A percentile compares a stretch with the other conserved stretches of the same genome.
Conservation (phyloP, 108 stramenopile species). For the Parietichytrium sp. region DNA sequence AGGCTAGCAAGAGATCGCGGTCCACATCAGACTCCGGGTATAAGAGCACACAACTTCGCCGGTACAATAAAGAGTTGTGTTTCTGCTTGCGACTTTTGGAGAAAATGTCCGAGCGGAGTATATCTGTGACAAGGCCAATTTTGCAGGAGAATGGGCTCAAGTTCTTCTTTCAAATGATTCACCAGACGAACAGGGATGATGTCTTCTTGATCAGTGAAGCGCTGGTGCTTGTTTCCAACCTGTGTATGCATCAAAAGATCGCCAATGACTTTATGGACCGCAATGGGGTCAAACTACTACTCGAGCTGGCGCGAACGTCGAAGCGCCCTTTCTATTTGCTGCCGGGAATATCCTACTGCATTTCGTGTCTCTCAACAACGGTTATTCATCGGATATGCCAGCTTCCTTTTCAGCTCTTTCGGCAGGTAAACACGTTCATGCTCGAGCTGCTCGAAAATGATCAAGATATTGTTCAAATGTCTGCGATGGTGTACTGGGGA, state of each 20-base stretch:
- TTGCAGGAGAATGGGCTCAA: conserved; percentile 37
- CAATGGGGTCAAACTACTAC: neutral
- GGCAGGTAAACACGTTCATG: conserved; percentile 17
- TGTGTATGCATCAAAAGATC: neutral
- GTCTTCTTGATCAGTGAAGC: neutral
- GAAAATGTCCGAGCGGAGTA: neutral
- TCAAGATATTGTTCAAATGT: neutral
- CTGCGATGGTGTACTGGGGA: neutral
- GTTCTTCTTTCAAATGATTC: no score
- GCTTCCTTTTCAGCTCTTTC: neutral
- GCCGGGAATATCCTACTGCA: neutral
- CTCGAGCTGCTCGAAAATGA: neutral
- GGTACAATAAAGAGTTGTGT: neutral
- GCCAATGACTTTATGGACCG: conserved; percentile 1
- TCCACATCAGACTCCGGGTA: no score
- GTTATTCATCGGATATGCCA: neutral
- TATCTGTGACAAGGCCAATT: neutral
- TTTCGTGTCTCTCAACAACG: neutral
- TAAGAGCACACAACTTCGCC: no score
- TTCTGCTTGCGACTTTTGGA: neutral
- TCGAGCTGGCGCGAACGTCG: neutral
- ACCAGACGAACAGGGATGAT: conserved; percentile 15
- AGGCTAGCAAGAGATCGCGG: neutral
- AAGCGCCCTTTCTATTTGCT: neutral
- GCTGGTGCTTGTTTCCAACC: neutral